Percentiles rank a stretch among this genome's conserved stretches.
Conservation (phyloP, 352 stramenopile genomes). For the Plasmopara viticola region DNA sequence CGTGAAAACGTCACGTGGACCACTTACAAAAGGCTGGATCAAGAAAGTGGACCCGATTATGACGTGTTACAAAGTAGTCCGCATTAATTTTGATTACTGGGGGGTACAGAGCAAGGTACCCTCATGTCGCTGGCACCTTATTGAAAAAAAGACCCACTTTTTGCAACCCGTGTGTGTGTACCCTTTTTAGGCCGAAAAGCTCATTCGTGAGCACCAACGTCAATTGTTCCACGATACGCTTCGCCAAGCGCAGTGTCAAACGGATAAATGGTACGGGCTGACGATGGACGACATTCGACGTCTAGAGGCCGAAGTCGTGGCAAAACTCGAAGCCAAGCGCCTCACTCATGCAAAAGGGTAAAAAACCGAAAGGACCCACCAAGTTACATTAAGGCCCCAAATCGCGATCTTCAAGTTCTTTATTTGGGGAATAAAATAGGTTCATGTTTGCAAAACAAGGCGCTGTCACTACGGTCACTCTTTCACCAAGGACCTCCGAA, state of each 20-base stretch:
- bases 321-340: conserved; percentile 73
- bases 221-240: conserved; percentile 75
- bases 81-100: conserved; percentile 87
- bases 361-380: conserved; percentile 20
- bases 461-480: neutral
- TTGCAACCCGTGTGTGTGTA: no score
- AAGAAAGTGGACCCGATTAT: conserved; percentile 70
- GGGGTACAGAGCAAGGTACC: conserved; percentile 67
- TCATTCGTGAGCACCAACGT: conserved; percentile 78
- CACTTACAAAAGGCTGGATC: conserved; percentile 56
- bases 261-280: conserved; percentile 76
- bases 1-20: conserved; percentile 61
- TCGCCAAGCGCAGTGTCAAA: conserved; percentile 69
- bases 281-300: conserved; percentile 82
- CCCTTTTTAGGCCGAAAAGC: conserved; percentile 50
- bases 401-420: neutral
- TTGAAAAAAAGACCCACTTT: no score
- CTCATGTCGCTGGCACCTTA: neutral
- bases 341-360: conserved; percentile 35
- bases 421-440: neutral
- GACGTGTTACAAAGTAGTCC: conserved; percentile 85
- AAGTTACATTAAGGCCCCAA: neutral
- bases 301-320: conserved; percentile 64
- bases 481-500: conserved; percentile 29
- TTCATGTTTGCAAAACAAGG: neutral